Conservation (phyloP, 108 stramenopile species). For the Nitzschia palea region DNA sequence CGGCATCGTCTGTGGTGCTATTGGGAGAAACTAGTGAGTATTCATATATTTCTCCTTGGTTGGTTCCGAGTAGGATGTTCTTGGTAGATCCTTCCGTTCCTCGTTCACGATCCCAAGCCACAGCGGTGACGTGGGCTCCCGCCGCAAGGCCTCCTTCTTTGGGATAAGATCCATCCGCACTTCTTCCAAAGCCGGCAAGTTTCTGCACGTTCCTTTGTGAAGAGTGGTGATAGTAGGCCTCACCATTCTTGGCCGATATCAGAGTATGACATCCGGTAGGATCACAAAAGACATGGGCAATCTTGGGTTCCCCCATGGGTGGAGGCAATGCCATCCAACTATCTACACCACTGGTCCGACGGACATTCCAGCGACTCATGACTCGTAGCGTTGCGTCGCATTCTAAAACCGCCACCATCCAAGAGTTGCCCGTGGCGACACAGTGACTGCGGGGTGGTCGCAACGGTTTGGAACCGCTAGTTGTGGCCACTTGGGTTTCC, state of each 20-base stretch:
- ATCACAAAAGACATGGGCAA: constrained; percentile 76
- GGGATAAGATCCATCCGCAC: constrained; percentile 53
- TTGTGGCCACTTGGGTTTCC: constrained; percentile 15
- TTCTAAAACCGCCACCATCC: constrained; percentile 84
- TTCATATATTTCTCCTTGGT: constrained; percentile 79
- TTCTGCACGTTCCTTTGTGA: constrained; percentile 47
- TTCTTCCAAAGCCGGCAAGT: constrained; percentile 73
- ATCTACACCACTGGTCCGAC: constrained; percentile 44
- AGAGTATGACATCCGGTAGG: constrained; percentile 84
- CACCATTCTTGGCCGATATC: constrained; percentile 73
- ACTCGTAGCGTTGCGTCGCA: constrained; percentile 48
- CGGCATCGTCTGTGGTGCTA: constrained; percentile 18
- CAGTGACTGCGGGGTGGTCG: constrained; percentile 63
- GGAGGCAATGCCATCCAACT: constrained; percentile 50
- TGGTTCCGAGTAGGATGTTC: constrained; percentile 74
- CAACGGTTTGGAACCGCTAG: constrained; percentile 42
- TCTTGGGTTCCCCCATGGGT: constrained; percentile 47
- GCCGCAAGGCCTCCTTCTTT: constrained; percentile 55
- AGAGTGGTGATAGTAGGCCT: constrained; percentile 80
- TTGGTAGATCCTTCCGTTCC: constrained; percentile 84
- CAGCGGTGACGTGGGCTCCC: constrained; percentile 79
- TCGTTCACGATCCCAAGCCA: constrained; percentile 80
- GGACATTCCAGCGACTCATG: constrained; percentile 61
- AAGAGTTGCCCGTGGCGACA: constrained; percentile 79
- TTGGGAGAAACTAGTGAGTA: constrained; percentile 62